Base-by-base conservation (phyloP, 2,329 filamentous ascomycete species). In the Ilyonectria mors-panacis region DNA sequence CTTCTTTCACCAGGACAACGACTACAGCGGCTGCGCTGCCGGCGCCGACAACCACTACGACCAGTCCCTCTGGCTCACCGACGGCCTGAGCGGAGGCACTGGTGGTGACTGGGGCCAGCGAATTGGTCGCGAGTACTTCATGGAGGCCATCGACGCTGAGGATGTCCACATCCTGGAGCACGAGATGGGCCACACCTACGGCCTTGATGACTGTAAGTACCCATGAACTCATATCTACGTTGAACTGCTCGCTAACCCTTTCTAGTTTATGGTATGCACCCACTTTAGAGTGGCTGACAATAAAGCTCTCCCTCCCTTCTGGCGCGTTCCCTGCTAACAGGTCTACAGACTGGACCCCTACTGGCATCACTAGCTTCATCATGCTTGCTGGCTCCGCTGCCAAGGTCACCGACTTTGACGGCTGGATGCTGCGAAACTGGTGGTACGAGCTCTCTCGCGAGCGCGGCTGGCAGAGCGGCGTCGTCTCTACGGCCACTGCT, bases 371-470 rank as follows among this genome's bases (percentile, higher is more conserved):
- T 8, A 82, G 77, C 71, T 85, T 85, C 74, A 78, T 85, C 68
- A 85, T 86, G 84, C 71, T 80, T 50, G 82, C 84, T 54, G 84
- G 84, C 4, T 81, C 80, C 51, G 76, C 84, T 1, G 76, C 71
- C 21, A 65, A 78, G 53, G 78, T 85, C 21, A 86, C 84, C 2
- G 83, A 86, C 47, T 86, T 86, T 55, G 84, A 85, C 59, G 82
- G 81, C 21, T 85, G 84, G 84, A 85, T 85, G 83, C 72, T 82
- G 53, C 74, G 83, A 1, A 82, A 85, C 71, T 85, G 83, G 82
- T 85, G 83, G 83, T 76, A 79, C 37, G 73, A 79, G 66, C 70
- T 79, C 37, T 79, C 78, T 30, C 76, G 77, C 1, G 45, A 73
- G 19, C 76, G 77, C 0, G 72, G 73, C 62, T 79, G 78, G 78